Base-by-base conservation (phyloP, 2,329 filamentous ascomycete species). In the Grosmannia penicillata region DNA sequence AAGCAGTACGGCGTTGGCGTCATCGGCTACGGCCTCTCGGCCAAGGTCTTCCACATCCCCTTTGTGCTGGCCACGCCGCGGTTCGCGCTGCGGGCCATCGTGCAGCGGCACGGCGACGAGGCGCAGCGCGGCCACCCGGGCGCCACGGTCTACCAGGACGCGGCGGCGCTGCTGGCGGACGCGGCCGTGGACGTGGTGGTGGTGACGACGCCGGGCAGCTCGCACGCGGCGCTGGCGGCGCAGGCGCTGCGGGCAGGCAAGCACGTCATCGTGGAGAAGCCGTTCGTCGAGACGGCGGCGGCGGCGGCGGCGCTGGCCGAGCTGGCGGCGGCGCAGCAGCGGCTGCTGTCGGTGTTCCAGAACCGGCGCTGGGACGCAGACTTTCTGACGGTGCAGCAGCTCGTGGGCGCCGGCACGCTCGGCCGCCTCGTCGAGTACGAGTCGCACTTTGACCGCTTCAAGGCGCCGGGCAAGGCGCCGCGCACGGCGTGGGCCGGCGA, bases 41-140 rank as follows among this genome's bases (percentile, higher is more conserved):
- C 83, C 57, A 87, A 86, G 54, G 67, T 81, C 59, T 91, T 89
- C 60, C 82, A 91, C 58, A 85, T 89, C 52, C 83, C 82, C 45
- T 82, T 86, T 59, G 70, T 91, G 57, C 61, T 63, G 38, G 66
- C 68, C 23, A 73, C 78, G 0, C 65, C 75, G 7, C 62, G 71
- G 39, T 68, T 86, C 53, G 75, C 66, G 37, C 72, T 89, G 17
- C 72, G 84, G 53, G 74, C 78, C 45, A 76, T 91, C 48, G 78
- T 89, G 22, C 83, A 91, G 58, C 75, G 83, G 43, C 72, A 62
- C 6, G 62, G 66, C 37, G 70, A 79, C 54, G 79, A 82, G 42
- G 80, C 80, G 1, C 70, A 75, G 17, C 67, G 69, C 45, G 81
- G 86, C 55, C 68, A 82, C 53, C 77, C 82, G 0, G 54, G 60